Evolutionary conservation across 2,329 filamentous ascomycete species (phyloP), one percentile per base, ranked within the genome.

Genomic region (Byssoonygena ceratinophila): DNA sequence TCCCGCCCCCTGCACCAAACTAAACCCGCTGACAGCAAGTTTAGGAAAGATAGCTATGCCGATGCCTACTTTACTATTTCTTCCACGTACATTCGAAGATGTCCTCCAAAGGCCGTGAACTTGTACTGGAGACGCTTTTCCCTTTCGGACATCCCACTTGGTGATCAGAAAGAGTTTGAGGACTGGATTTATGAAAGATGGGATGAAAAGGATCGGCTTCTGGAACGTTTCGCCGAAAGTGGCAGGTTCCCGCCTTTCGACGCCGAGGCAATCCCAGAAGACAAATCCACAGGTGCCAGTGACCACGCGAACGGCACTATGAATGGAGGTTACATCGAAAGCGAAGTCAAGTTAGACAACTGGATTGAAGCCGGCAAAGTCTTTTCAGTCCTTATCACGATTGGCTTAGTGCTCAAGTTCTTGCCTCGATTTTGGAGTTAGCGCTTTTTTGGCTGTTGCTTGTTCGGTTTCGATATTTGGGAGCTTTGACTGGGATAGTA

Each of bases 101-200:
- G 87, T 1, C 84, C 90, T 0, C 92, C 91, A 1, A 95, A 90
- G 66, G 95, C 89, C 1, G 90, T 97, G 62, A 97, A 96, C 69
- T 90, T 97, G 74, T 85, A 94, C 70, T 98, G 91, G 88, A 82
- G 92, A 50, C 82, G 89, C 8, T 96, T 94, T 69, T 79, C 80
- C 31, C 66, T 96, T 12, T 77, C 78, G 20, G 82, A 88, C 18
- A 94, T 98, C 40, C 91, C 91, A 0, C 77, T 94, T 8, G 77
- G 88, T 29, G 80, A 84, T 59, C 76, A 78, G 14, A 78, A 84
- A 37, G 74, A 78, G 5, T 98, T 98, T 62, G 88, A 94, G 53
- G 62, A 76, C 2, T 98, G 92, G 92, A 75, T 97, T 25, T 78
- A 83, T 29, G 82, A 87, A 53, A 79, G 89, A 41, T 98, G 92